Conservation (phyloP, 2,329 filamentous ascomycete species). For the Pseudocercospora fijiensis region DNA sequence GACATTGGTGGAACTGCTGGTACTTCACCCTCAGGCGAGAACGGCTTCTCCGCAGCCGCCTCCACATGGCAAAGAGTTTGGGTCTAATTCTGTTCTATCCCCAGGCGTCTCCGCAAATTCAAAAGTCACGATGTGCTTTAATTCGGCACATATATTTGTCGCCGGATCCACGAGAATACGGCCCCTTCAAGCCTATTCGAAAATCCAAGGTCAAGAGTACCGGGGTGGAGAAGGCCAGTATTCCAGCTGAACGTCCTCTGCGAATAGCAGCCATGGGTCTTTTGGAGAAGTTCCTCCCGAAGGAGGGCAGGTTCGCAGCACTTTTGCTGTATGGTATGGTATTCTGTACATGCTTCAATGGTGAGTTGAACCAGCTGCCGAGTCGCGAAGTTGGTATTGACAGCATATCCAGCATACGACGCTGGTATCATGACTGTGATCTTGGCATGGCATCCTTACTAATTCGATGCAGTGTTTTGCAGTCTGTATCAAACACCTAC, state of each 20-base stretch:
- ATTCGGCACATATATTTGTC: conserved; percentile 1
- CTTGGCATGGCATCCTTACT: conserved; percentile 28
- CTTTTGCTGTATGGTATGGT: conserved; percentile 44
- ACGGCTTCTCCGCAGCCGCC: too few relatives aligned
- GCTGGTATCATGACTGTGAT: conserved; percentile 48
- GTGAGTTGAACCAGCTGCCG: conserved; percentile 17
- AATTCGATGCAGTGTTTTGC: conserved; percentile 37
- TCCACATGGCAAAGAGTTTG: conserved; percentile 6
- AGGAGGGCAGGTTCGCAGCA: conserved; percentile 43
- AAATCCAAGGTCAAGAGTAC: background rate
- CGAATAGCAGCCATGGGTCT: conserved; percentile 32
- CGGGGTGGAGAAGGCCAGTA: background rate
- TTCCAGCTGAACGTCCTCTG: background rate
- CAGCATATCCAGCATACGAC: conserved; percentile 36
- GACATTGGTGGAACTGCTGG: conserved; percentile 5
- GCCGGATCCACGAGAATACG: background rate
- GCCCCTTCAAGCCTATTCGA: background rate
- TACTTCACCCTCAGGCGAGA: background rate
- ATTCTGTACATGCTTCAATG: conserved; percentile 45
- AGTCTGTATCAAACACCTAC: conserved; percentile 46
- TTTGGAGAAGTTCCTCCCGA: conserved; percentile 40
- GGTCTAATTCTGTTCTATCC: background rate
- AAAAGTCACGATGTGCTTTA: background rate
- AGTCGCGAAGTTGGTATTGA: background rate
- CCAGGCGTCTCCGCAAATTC: background rate